phyloP scores from a whole-genome alignment of 768 basidiomycete genomes.

The Mycena belliarum region DNA sequence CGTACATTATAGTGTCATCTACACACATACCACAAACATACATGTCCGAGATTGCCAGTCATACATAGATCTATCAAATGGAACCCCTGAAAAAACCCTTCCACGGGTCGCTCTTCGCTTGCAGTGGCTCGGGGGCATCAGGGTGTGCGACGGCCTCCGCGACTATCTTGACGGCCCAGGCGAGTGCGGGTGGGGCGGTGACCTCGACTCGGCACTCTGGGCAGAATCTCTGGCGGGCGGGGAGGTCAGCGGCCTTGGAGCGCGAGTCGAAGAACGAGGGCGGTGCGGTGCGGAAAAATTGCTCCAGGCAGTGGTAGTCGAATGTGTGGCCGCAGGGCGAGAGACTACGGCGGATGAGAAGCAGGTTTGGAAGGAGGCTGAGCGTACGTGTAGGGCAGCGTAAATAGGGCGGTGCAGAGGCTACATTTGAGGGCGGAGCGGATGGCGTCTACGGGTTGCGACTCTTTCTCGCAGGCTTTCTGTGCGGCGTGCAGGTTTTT shows the following conservation, averaged over 20 bases:
- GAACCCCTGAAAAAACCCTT: neutral
- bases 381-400: slow-evolving; percentile 1
- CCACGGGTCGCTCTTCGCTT: neutral
- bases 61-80: no score
- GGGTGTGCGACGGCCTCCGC: neutral
- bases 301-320: slow-evolving; percentile 11
- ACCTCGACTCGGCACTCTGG: neutral
- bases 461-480: neutral
- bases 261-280: neutral
- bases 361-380: neutral
- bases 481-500: neutral
- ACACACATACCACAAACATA: neutral
- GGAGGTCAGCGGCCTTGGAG: neutral
- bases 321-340: slow-evolving; percentile 18
- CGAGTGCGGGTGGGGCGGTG: neutral
- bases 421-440: neutral
- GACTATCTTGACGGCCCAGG: slow-evolving; percentile 10
- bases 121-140: no score
- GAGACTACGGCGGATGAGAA: neutral
- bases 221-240: slow-evolving; percentile 1
- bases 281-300: neutral
- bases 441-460: neutral
- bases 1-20: no score
- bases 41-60: no score
- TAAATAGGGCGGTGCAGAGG: neutral